Conservation (phyloP, 768 basidiomycete genomes). For the Macrolepiota fuliginosa region DNA sequence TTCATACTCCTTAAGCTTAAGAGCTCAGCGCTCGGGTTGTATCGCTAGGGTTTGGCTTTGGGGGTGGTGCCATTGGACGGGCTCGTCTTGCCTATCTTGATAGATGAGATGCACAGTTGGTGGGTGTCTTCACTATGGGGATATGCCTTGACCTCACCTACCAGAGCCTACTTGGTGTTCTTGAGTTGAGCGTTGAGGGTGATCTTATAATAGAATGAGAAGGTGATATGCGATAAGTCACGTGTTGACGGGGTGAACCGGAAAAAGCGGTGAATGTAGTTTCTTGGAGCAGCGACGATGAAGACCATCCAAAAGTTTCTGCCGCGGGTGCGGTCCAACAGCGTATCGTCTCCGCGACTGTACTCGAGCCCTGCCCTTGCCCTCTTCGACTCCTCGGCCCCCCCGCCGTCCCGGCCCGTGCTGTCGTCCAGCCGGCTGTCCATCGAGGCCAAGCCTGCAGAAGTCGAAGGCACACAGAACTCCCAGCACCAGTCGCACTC, state of each 20-base stretch:
- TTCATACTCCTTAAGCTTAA: too few relatives aligned
- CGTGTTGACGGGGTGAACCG: neutral
- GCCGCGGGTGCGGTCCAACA: slow-evolving; percentile 44
- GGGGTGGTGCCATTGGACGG: too few relatives aligned
- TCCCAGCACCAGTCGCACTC: slow-evolving; percentile 14
- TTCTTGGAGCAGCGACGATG: slow-evolving; percentile 25
- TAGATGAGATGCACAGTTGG: too few relatives aligned
- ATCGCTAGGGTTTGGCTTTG: too few relatives aligned
- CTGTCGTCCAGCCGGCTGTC: slow-evolving; percentile 16
- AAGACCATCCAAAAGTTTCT: slow-evolving; percentile 49
- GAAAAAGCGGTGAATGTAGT: neutral
- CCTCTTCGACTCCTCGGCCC: slow-evolving; percentile 23
- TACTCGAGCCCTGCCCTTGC: slow-evolving; percentile 35
- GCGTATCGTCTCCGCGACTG: slow-evolving; percentile 34
- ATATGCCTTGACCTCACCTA: too few relatives aligned
- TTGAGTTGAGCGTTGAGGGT: too few relatives aligned
- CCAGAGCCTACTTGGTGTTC: too few relatives aligned
- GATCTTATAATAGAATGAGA: neutral
- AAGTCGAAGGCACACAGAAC: slow-evolving; percentile 15
- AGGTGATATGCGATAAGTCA: neutral
- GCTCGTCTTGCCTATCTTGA: too few relatives aligned
- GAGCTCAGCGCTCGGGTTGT: too few relatives aligned
- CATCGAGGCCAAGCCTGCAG: slow-evolving; percentile 17
- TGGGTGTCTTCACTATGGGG: too few relatives aligned
- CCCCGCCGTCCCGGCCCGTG: slow-evolving; percentile 18